Evolutionary conservation across 768 basidiomycete genomes (phyloP).

Genomic region (Leccinum incarnatum): DNA sequence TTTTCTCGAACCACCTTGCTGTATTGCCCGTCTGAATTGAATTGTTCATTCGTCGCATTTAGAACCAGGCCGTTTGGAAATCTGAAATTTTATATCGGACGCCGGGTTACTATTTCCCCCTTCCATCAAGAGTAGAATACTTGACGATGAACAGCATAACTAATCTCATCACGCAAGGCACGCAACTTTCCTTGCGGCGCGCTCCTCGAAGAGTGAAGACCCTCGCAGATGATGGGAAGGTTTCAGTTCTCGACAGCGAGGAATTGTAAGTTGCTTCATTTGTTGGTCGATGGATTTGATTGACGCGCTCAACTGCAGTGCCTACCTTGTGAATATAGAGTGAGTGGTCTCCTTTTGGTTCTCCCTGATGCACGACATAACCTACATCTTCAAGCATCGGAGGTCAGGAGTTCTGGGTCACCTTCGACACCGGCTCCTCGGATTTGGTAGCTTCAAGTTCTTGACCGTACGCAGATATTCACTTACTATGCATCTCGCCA

Average conservation of each 20-base stretch:
- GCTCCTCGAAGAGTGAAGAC: constrained; percentile 17
- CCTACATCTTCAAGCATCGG: constrained; percentile 35
- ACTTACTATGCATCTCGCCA: constrained; percentile 17
- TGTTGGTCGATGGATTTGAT: not conserved
- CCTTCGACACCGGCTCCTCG: constrained; percentile 57
- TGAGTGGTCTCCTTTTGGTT: constrained; percentile 13
- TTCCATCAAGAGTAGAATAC: not conserved
- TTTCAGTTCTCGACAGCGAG: constrained; percentile 30
- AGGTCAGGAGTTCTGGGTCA: constrained; percentile 41
- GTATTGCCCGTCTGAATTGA: constrained; percentile 9
- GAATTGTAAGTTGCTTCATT: constrained; percentile 31
- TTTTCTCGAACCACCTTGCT: not conserved
- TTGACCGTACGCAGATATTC: not conserved
- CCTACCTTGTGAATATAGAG: constrained; percentile 40
- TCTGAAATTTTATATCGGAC: not conserved
- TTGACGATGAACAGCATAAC: constrained; percentile 15
- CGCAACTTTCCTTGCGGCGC: constrained; percentile 23
- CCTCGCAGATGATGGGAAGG: constrained; percentile 19
- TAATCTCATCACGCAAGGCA: constrained; percentile 22
- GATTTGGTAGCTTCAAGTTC: constrained; percentile 41
- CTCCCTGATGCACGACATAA: not conserved
- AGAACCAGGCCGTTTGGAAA: constrained; percentile 7
- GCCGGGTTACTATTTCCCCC: not conserved
- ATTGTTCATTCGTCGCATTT: constrained; percentile 10
- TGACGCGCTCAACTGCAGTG: constrained; percentile 23